Evolutionary conservation across 768 basidiomycete species (phyloP).

Genomic region (Bullera alba): DNA sequence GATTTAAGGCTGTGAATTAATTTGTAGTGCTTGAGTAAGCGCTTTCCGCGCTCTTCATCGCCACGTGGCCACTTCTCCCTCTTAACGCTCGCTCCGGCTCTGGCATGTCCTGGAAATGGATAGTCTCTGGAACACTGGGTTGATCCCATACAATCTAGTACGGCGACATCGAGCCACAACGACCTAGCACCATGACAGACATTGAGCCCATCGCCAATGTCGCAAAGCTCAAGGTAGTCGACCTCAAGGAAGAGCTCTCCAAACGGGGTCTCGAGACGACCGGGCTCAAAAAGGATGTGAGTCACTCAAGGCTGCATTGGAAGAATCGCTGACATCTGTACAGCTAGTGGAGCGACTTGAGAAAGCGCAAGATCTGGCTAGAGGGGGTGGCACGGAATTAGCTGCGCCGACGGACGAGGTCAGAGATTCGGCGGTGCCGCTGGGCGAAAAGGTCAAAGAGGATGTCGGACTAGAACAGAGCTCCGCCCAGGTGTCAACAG

Average conservation of each 20-base stretch:
- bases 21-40: too few species aligned
- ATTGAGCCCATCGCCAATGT: conserved; percentile 9
- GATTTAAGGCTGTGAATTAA: too few species aligned
- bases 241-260: conserved; percentile 41
- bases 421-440: conserved; percentile 8
- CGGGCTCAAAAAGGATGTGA: conserved; percentile 43
- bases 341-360: conserved; percentile 32
- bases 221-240: conserved; percentile 31
- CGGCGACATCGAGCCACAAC: too few species aligned
- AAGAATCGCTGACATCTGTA: background rate
- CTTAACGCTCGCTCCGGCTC: too few species aligned
- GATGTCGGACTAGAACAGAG: too few species aligned
- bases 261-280: conserved; percentile 36
- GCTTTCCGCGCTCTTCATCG: too few species aligned
- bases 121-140: too few species aligned
- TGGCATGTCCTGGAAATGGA: too few species aligned
- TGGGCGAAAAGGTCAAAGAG: background rate
- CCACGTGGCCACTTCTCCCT: too few species aligned
- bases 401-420: conserved; percentile 8
- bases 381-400: conserved; percentile 10
- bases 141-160: too few species aligned
- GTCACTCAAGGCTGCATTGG: conserved; percentile 2
- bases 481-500: background rate
- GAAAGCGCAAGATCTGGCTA: conserved; percentile 16
- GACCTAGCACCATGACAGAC: background rate